Evolutionary conservation across 768 basidiomycete species (phyloP), one percentile per base, ranked within the genome.

Genomic region (Cubamyces sp.): DNA sequence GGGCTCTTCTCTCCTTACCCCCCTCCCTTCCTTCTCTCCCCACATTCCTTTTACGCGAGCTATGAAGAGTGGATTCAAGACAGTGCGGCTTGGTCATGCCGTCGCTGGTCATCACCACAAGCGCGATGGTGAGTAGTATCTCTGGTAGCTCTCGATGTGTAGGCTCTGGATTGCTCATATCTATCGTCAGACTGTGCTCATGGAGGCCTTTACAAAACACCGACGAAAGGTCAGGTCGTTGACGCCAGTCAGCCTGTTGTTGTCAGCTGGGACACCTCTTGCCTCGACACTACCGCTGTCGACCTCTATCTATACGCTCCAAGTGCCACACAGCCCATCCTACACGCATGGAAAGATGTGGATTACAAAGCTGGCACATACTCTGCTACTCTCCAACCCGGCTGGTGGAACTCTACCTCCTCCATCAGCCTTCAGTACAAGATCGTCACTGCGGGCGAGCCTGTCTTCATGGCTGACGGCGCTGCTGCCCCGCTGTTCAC

Each of bases 251-350:
- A 78, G 12, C 78, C 86, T 1, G 67, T 92, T 64, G 76, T 78
- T 52, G 81, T 92, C 63, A 66, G 79, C 47, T 92, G 91, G 91
- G 81, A 90, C 69, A 73, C 82, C 0, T 75, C 83, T 39, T 91
- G 89, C 73, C 68, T 89, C 57, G 53, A 70, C 30, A 75, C 83
- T 25, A 61, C 69, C 1, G 76, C 78, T 40, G 77, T 88, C 70
- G 89, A 92, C 74, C 87, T 93, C 69, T 86, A 87, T 66, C 82
- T 92, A 54, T 82, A 82, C 66, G 84, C 84, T 0, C 84, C 87
- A 0, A 69, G 73, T 30, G 69, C 77, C 1, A 57, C 66, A 34
- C 71, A 59, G 40, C 74, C 82, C 4, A 79, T 77, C 49, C 74
- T 90, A 48, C 84, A 91, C 58, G 74, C 79, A 42, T 93, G 87